Evolutionary conservation across 768 basidiomycete genomes (phyloP), one percentile per base, ranked within the genome.

Genomic region (Hericium coralloides): DNA sequence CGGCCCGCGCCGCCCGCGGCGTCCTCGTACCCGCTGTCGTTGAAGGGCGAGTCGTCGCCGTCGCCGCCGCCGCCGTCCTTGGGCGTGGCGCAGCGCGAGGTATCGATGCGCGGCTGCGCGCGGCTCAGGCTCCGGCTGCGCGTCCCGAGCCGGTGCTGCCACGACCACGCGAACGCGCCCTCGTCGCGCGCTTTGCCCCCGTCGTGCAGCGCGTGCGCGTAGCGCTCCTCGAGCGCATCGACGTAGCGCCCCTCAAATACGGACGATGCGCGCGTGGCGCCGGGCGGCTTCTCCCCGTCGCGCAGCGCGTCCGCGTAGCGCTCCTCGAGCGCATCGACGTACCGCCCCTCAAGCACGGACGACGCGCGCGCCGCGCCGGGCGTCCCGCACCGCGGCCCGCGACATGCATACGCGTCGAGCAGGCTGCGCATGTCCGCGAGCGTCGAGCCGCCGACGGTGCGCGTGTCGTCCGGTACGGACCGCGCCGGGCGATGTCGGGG

Each of bases 391-490:
- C 7, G 14, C 49, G 31, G 4, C 36, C 59, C 56, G 48, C 61
- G 61, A 47, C 58, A 60, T 8, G 26, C 26, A 52, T 61, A 61
- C 17, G 59, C 60, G 49, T 60, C 60, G 41, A 60, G 56, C n/a
- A 62, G 49, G 39, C 56, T 58, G 38, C 60, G 61, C 59, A 62
- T 55, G 47, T 59, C 63, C 4, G 54, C 64, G 4, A 56, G 59
- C 12, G 56, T 45, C n/a, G 64, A 37, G 49, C 63, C 56, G 64
- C 69, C 65, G 63, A 69, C 58, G 26, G 67, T 68, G 38, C 67
- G 60, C 14, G 52, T 18, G 51, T 50, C 25, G 50, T 36, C 49
- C 37, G 31, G 38, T 14, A 22, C 45, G 14, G 52, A 58, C 50
- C 58, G 53, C 50, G 49, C 25, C 14, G n/a, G 36, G 0, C 53